phyloP scores from a whole-genome alignment of 1,139 yeast species.

The Geotrichum bryndzae region DNA sequence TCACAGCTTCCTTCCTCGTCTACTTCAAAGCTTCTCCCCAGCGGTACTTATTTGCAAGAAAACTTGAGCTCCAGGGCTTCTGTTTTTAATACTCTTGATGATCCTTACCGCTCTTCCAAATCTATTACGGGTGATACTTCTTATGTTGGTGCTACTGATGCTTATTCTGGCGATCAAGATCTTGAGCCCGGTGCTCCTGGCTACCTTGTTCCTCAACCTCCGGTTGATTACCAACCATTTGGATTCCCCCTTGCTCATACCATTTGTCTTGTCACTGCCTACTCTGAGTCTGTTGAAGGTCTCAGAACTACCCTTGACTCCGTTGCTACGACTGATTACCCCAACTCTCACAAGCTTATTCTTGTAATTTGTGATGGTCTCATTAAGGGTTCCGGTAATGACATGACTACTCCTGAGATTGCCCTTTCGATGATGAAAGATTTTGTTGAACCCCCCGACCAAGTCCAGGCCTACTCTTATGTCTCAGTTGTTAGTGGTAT shows the following conservation, averaged over 20 bases:
- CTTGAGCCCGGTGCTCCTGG: conserved; percentile 44
- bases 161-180: conserved; percentile 13
- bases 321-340: conserved; percentile 85
- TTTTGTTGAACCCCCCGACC: conserved; percentile 62
- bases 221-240: conserved; percentile 79
- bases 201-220: conserved; percentile 84
- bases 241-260: conserved; percentile 84
- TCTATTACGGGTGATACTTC: conserved; percentile 28
- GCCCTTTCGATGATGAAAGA: conserved; percentile 84
- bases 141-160: conserved; percentile 26
- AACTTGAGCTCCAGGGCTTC: conserved; percentile 28
- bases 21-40: conserved; percentile 34
- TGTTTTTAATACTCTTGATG: conserved; percentile 21
- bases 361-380: conserved; percentile 88
- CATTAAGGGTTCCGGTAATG: conserved; percentile 90
- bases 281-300: conserved; percentile 86
- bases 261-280: conserved; percentile 81
- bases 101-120: conserved; percentile 20
- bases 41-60: conserved; percentile 30
- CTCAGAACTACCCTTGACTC: conserved; percentile 86
- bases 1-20: conserved; percentile 34
- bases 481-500: conserved; percentile 92
- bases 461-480: conserved; percentile 74
- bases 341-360: conserved; percentile 85
- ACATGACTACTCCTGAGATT: conserved; percentile 79